Evolutionary conservation across 164 flowering plant genomes (phyloP).

Genomic region (Aristolochia californica): DNA sequence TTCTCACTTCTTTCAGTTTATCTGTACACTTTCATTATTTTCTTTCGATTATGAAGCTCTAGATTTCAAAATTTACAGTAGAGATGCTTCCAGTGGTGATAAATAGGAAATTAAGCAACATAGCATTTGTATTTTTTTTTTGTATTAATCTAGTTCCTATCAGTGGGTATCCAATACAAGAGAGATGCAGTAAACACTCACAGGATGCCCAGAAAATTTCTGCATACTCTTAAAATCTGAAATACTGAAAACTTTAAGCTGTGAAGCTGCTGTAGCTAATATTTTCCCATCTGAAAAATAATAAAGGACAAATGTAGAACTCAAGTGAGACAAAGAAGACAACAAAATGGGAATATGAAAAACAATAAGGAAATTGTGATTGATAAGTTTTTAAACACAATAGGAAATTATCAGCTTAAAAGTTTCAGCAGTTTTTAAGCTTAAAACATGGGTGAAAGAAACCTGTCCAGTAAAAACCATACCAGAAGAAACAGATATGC

Average conservation of each 20-base stretch:
- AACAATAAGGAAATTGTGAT: too few species aligned
- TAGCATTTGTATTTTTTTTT: too few species aligned
- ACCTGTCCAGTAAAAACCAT: constrained; percentile 1
- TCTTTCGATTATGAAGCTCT: neutral
- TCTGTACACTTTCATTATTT: too few species aligned
- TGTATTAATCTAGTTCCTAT: too few species aligned
- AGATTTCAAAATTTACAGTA: neutral
- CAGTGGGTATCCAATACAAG: neutral
- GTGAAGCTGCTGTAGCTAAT: constrained; percentile 75
- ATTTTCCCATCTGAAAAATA: constrained; percentile 57
- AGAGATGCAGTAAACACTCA: constrained; percentile 27
- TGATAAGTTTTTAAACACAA: neutral
- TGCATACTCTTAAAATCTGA: constrained; percentile 68
- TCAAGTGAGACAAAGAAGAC: too few species aligned
- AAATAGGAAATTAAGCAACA: too few species aligned
- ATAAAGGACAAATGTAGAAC: too few species aligned
- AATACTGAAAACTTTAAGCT: constrained; percentile 58
- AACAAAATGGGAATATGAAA: too few species aligned
- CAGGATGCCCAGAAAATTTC: constrained; percentile 94
- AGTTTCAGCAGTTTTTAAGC: too few species aligned
- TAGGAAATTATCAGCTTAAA: neutral
- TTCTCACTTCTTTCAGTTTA: too few species aligned
- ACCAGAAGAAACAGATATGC: constrained; percentile 72
- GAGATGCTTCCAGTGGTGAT: neutral
- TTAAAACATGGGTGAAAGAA: neutral